Conservation (phyloP, 2,329 filamentous ascomycete species). For the Atkinsonella hypoxylon region DNA sequence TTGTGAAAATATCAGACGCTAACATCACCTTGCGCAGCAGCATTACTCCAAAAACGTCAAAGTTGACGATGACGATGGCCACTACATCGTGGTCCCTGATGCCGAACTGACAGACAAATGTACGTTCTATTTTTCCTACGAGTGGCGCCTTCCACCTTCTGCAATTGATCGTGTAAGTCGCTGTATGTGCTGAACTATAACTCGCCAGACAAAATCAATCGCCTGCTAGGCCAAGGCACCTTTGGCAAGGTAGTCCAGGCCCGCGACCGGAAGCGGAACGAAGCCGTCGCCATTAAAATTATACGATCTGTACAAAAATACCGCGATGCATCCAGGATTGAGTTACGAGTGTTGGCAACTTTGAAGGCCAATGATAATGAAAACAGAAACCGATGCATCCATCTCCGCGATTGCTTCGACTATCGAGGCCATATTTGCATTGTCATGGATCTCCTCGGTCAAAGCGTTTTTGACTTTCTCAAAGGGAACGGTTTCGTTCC, state of each 20-base stretch:
- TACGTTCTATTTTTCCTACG: constrained; percentile 35
- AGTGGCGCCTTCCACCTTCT: not conserved
- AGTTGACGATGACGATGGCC: constrained; percentile 91
- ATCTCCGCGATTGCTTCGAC: constrained; percentile 92
- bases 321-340: constrained; percentile 87
- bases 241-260: constrained; percentile 98
- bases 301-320: constrained; percentile 98
- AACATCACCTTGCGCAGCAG: constrained; percentile 11
- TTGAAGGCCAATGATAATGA: constrained; percentile 81
- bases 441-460: constrained; percentile 66
- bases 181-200: not conserved
- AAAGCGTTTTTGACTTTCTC: constrained; percentile 96
- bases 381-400: constrained; percentile 94
- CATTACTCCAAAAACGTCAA: constrained; percentile 50
- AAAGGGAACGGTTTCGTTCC: constrained; percentile 93
- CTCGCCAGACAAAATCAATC: constrained; percentile 68
- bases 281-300: constrained; percentile 87
- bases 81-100: constrained; percentile 88
- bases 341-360: constrained; percentile 84
- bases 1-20: not conserved
- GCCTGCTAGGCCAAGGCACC: constrained; percentile 87
- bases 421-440: constrained; percentile 94
- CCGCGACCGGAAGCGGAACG: constrained; percentile 63
- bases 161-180: too few species aligned
- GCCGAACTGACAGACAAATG: constrained; percentile 80